Base-by-base conservation (phyloP, 441 rosid genomes). In the Hura crepitans region DNA sequence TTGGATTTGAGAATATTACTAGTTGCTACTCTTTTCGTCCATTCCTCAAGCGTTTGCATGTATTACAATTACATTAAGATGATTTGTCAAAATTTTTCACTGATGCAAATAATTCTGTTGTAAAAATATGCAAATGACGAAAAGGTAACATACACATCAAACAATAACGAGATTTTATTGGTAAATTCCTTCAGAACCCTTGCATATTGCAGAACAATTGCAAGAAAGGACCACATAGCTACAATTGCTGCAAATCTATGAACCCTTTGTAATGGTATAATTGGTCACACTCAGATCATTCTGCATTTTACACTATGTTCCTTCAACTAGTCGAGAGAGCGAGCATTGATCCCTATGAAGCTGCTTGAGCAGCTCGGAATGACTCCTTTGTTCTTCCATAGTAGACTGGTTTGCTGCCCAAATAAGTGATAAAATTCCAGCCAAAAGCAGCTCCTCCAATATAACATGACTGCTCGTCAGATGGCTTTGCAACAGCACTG, bases 391-490 rank as follows among this genome's bases (percentile, higher is more conserved):
- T 82, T 73, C 74, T 81, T 35, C 97, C 97, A 68, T 66, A 85
- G 76, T 86, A 90, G 45, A 79, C 76, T 22, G 89, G 82, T 69
- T 80, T 71, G 7, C 66, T 65, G 64, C 93, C 83, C 3, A 83
- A 57, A 74, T 64, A 81, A 46, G 96, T 94, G 8, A 90, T 47
- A 61, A 90, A 92, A 72, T 94, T 90, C 97, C 99, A 94, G 59
- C 97, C 99, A 74, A 90, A 88, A 18, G 91, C 90, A 0, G 96
- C 90, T 7, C 96, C 91, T 39, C 97, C 98, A 14, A 87, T 82
- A 37, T 89, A 77, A 23, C 65, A 72, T 3, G 81, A 62, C 3
- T 57, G 79, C 53, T 72, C 66, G 70, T 74, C 78, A 33, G 59
- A 35, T 1, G 39, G 39, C 39, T 35, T 35, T 35, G 39, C 39